phyloP scores from a whole-genome alignment of 345 rosid genomes.

The Clausena lansium region DNA sequence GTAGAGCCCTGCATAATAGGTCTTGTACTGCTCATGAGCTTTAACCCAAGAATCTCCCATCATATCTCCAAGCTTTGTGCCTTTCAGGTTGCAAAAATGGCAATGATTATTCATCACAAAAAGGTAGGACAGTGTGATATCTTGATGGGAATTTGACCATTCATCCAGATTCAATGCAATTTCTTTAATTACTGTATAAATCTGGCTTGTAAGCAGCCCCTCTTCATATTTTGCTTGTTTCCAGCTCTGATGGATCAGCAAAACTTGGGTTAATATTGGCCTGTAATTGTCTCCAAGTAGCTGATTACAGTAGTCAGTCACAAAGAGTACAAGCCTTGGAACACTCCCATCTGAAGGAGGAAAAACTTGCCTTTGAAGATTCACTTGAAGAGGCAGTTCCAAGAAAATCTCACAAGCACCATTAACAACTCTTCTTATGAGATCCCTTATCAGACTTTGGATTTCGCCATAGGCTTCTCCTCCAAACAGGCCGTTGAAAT shows the following conservation, averaged over 20 bases:
- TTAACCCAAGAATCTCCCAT: constrained; percentile 81
- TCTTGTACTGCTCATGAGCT: constrained; percentile 66
- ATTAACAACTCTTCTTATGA: constrained; percentile 51
- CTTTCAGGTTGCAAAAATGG: constrained; percentile 56
- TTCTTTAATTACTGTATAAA: constrained; percentile 53
- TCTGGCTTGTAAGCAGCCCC: constrained; percentile 43
- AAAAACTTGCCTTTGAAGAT: constrained; percentile 49
- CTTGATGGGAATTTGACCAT: constrained; percentile 59
- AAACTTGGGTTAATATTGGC: constrained; percentile 50
- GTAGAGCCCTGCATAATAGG: constrained; percentile 60
- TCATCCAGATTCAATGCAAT: constrained; percentile 63
- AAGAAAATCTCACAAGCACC: constrained; percentile 67
- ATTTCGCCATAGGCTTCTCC: constrained; percentile 52
- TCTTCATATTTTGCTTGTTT: constrained; percentile 49
- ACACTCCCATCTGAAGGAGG: constrained; percentile 60
- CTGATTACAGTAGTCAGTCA: constrained; percentile 67
- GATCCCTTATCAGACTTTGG: constrained; percentile 53
- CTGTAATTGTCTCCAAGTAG: constrained; percentile 48
- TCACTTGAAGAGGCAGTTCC: constrained; percentile 67
- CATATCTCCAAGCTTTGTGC: constrained; percentile 59
- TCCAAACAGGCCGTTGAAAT: constrained; percentile 64
- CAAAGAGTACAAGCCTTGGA: constrained; percentile 61
- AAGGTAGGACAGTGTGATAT: constrained; percentile 49
- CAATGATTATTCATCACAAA: constrained; percentile 88
- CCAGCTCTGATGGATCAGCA: constrained; percentile 65